Base-by-base conservation (phyloP, 768 basidiomycete species). In the Auricularia sp. region DNA sequence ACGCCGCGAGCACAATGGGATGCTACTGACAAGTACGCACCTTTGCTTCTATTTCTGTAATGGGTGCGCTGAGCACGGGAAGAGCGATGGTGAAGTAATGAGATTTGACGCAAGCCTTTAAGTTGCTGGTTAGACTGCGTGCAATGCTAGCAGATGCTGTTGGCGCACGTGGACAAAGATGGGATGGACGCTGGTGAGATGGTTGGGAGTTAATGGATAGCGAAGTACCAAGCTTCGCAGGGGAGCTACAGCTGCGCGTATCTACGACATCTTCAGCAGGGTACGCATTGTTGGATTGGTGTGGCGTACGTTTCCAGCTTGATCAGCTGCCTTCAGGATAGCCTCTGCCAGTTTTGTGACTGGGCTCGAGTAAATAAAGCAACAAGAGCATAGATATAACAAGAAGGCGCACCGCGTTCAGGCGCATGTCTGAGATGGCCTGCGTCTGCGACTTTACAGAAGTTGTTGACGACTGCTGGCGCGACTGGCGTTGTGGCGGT, bases 101-200 rank as follows among this genome's bases (percentile, higher is more conserved):
- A 1, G 83, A 80, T 3, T 77, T 70, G 18, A 86, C 80, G 70
- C 88, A 90, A 21, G 76, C 73, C 89, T 90, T 70, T 37, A 65
- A n/a, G 21, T 61, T 24, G 59, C 35, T 62, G 5, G 56, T 42
- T 29, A 42, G 39, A 42, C 37, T 14, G n/a, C 18, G 51, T 5
- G 16, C 10, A 21, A 58, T 5, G 24, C 39, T 11, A 18, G n/a
- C 62, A 39, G 54, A 44, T 42, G 11, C 8, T 24, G 13, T 8
- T 64, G 35, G 70, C 84, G 67, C 64, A 88, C 88, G 65, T 80
- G 80, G 42, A 92, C 72, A 69, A 91, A 88, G 34, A 86, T 75
- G 2, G 84, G 79, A 70, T 94, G 92, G 24, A 92, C 76, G 1
- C 86, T 78, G 0, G 91, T 91, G 34, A 92, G 80, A 71, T 85